Percentiles rank a stretch among this genome's conserved stretches.
These are phyloP conservation scores for Torulaspora franciscae DNA, from an alignment of 805 yeast species.

Conservation along the genomic window DNA sequence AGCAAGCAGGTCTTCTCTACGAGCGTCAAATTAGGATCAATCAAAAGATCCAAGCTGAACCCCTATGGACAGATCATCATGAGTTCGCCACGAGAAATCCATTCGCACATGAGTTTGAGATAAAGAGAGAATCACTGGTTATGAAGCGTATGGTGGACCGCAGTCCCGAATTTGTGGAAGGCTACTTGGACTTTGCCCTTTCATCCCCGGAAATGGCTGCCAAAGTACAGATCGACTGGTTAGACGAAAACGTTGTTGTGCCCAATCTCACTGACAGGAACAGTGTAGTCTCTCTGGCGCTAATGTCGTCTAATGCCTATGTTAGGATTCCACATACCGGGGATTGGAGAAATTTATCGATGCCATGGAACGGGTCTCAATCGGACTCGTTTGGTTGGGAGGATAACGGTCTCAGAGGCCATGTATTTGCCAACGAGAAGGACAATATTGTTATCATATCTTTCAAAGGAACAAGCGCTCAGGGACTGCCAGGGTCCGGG, in stretches of 20 bases:
- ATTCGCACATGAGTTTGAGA: conserved; percentile 19
- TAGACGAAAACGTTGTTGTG: conserved; percentile 45
- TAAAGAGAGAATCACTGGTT: conserved; percentile 12
- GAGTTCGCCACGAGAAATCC: conserved; percentile 26
- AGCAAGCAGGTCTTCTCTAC: conserved; percentile 18
- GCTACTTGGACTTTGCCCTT: conserved; percentile 56
- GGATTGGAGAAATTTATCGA: conserved; percentile 79
- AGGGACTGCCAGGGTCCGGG: conserved; percentile 68
- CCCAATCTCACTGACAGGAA: conserved; percentile 76
- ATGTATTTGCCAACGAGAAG: conserved; percentile 66
- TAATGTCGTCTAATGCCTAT: conserved; percentile 88
- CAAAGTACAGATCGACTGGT: conserved; percentile 59
- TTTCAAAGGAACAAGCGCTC: conserved; percentile 89
- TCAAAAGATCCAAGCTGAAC: conserved; percentile 9
- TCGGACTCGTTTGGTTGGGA: conserved; percentile 81
- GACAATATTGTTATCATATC: conserved; percentile 65
- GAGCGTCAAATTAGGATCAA: conserved; percentile 2
- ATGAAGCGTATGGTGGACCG: conserved; percentile 42
- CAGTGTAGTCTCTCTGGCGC: conserved; percentile 70
- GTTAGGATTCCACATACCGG: conserved; percentile 70
- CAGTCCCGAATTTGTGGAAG: conserved; percentile 59
- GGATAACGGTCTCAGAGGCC: conserved; percentile 81
- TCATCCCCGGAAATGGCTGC: conserved; percentile 29
- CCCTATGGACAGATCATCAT: conserved; percentile 22
- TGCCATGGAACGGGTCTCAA: conserved; percentile 50